Evolutionary conservation across 2,329 filamentous ascomycete genomes (phyloP), one percentile per base, ranked within the genome.

Genomic region (Sarocladium oryzae): DNA sequence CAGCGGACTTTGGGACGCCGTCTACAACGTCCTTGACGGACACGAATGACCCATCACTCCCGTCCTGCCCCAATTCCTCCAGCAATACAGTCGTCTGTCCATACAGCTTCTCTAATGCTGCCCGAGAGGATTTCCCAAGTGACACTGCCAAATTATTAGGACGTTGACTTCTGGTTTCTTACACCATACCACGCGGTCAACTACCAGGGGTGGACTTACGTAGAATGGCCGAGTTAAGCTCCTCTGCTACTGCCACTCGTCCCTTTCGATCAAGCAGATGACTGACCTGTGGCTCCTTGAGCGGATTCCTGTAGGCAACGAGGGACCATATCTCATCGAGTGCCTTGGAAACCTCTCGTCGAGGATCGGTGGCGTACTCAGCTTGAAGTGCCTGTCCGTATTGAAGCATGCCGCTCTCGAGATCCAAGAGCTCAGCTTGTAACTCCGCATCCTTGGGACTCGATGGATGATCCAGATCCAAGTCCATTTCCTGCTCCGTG

Each of bases 141-240:
- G 89, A 95, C 37, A 89, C 92, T 96, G 49, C 35, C 20, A 4
- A 5, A n/a, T n/a, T n/a, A n/a, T n/a, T n/a, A 33, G 18, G 51
- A 64, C 60, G 61, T 51, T 13, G n/a, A 23, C 21, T 26, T 40
- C 4, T 23, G 37, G 35, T 6, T 15, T 30, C 35, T 37, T 37
- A 10, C n/a, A n/a, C n/a, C n/a, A n/a, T n/a, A n/a, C n/a, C n/a
- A n/a, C n/a, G n/a, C n/a, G n/a, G n/a, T n/a, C n/a, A n/a, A n/a
- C n/a, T n/a, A 41, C 50, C 21, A 13, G 20, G 15, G 28, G 32
- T 26, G 20, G 16, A 76, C 84, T 72, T 73, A 95, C 90, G 83
- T 54, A 99, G 68, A 60, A 99, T 96, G 43, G 89, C 91, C 54
- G 89, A 88, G 67, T 97, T 97, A 52, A 99, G 74, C 66, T 96